Evolutionary conservation across 176 grass and related monocot species (phyloP).

Genomic region (Lolium rigidum): DNA sequence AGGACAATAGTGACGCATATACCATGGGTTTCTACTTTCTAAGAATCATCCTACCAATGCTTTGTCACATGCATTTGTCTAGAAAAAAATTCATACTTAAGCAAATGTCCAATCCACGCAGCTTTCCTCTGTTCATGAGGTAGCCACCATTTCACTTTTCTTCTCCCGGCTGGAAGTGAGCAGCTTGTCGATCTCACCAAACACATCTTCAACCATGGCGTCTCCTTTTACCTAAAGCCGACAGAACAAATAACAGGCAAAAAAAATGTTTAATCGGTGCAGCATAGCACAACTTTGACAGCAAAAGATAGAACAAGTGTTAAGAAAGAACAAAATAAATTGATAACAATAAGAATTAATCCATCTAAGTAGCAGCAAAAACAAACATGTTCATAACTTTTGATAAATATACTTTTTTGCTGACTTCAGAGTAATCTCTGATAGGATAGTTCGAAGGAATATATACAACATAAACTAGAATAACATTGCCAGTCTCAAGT

Average conservation of each 20-base stretch:
- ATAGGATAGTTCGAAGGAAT: background rate
- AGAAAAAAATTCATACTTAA: slow-evolving; percentile 29
- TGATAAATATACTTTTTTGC: background rate
- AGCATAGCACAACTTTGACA: background rate
- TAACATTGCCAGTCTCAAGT: background rate
- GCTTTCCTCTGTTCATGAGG: slow-evolving; percentile 1
- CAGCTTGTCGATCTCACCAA: slow-evolving; percentile 71
- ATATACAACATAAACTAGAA: slow-evolving; percentile 10
- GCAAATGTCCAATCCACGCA: background rate
- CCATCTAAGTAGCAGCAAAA: background rate
- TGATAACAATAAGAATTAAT: background rate
- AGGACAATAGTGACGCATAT: slow-evolving; percentile 13
- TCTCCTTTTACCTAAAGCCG: slow-evolving; percentile 68
- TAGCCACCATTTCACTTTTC: slow-evolving; percentile 51
- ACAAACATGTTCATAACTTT: background rate
- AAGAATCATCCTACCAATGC: slow-evolving; percentile 9
- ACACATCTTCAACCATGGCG: slow-evolving; percentile 59
- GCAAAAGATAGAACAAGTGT: background rate
- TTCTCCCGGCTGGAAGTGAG: slow-evolving; percentile 59
- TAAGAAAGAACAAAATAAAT: background rate
- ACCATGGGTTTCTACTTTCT: slow-evolving; percentile 18
- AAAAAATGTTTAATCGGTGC: background rate
- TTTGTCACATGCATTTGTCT: slow-evolving; percentile 25
- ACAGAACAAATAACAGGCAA: background rate
- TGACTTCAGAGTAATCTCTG: background rate